Base-by-base conservation (phyloP, 768 basidiomycete genomes). In the Myochromella boudieri region DNA sequence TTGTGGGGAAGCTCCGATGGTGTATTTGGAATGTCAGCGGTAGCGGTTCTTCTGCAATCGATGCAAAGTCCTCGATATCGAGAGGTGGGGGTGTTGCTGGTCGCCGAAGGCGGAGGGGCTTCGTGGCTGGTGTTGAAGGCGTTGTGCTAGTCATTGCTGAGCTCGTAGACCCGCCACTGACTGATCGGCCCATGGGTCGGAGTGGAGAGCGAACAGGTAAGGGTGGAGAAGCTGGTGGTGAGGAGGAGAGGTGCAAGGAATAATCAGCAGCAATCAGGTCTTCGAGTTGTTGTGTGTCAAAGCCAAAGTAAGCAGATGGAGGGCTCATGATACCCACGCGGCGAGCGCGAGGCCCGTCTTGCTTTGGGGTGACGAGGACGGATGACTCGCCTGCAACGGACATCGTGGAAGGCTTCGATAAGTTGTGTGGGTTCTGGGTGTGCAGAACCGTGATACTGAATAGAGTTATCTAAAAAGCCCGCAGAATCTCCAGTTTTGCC, bases 291-390 rank as follows among this genome's bases (percentile, higher is more conserved):
- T 46, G 9, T 31, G 8, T 17, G 14, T 34, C 33, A 34, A 34
- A 39, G 28, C 52, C 52, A 39, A 56, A 46, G 22, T 62, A 68
- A 54, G 63, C 56, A 54, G 57, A 56, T 49, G 66, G 66, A 43
- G 64, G 62, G 58, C 58, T 60, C 50, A 67, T 61, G 45, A 65
- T 59, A 46, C 66, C 64, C 75, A 76, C 69, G 75, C 72, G 75
- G 70, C 60, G 59, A 46, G 70, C 68, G 63, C 68, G 74, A 72
- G 74, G 69, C 60, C 31, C 40, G 28, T 51, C 36, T 22, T 46
- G 39, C 40, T 12, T 21, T 37, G 42, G 27, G 27, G 44, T 15
- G 15, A 46, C 25, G 42, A 40, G 44, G 27, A 37, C 46, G 37
- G 46, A 15, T 9, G 37, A 14, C n/a, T 42, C 43, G 48, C 42